Evolutionary conservation across 768 basidiomycete species (phyloP), one percentile per base, ranked within the genome.

Genomic region (Terana coerulea): DNA sequence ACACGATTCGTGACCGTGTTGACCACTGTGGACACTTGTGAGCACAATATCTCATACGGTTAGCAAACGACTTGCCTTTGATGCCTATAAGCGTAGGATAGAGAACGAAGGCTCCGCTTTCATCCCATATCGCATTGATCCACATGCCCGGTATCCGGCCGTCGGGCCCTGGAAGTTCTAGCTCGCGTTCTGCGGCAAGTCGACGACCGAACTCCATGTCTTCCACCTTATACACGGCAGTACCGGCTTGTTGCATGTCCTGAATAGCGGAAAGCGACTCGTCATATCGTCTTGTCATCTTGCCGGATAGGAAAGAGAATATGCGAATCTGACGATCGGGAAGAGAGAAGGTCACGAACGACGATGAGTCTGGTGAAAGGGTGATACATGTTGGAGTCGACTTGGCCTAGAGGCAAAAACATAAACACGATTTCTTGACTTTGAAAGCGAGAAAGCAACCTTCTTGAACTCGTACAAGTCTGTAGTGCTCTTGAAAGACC

Each of bases 151-250:
- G 86, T 51, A 80, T 73, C 47, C 72, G 75, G 25, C 85, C 86
- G 63, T 90, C 88, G 3, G 83, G 81, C 11, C 84, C 86, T 31
- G 86, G 83, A 49, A 87, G 71, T 70, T 98, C 94, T 36, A 99
- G 69, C 62, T 98, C 97, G 55, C 90, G 77, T 67, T 99, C 97
- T 26, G 86, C 75, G 3, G 95, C 95, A 55, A 98, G 73, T n/a
- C 95, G 79, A 51, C 95, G 76, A n/a, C 95, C 94, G 62, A 99
- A 98, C 67, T 99, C 97, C 97, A 99, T 99, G 69, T 98, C 94
- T 48, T 99, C 97, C 15, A 98, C 83, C 60, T 83, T 87, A 69
- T 88, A 91, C 17, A 91, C 80, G 0, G 91, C 88, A 3, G 97
- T 97, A 1, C 94, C 95, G 1, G 94, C 95, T 67, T 98, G 97